Evolutionary conservation across 345 rosid species (phyloP).

Genomic region (Murraya koenigii): DNA sequence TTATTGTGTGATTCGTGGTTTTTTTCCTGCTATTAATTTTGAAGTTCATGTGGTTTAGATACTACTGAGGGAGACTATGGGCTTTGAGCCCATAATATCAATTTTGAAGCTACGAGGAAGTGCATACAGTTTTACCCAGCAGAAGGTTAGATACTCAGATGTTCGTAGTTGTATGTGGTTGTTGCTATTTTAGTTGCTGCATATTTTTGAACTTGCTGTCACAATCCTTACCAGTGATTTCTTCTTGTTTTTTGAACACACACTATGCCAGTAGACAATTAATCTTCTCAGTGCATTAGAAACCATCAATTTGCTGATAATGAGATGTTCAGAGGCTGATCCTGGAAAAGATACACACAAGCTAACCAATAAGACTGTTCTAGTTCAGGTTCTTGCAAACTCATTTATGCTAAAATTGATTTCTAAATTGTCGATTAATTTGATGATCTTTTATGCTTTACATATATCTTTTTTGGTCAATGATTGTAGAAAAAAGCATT

Average conservation of each 20-base stretch:
- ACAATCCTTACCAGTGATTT: constrained; percentile 40
- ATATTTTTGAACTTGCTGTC: constrained; percentile 11
- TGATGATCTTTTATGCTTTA: constrained; percentile 16
- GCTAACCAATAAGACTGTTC: constrained; percentile 72
- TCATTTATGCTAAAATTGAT: constrained; percentile 10
- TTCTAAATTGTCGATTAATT: background rate
- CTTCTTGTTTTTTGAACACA: constrained; percentile 39
- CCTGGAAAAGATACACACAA: constrained; percentile 73
- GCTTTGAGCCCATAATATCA: constrained; percentile 77
- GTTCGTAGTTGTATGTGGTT: constrained; percentile 10
- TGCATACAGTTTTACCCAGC: constrained; percentile 84
- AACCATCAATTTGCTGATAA: constrained; percentile 77
- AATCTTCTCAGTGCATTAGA: constrained; percentile 82
- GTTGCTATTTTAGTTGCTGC: constrained; percentile 2
- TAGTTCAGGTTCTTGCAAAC: constrained; percentile 70
- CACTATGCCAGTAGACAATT: constrained; percentile 88
- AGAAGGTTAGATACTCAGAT: constrained; percentile 78
- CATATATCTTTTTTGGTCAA: constrained; percentile 5
- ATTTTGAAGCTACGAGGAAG: constrained; percentile 75
- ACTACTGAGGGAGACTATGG: constrained; percentile 88
- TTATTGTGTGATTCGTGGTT: background rate
- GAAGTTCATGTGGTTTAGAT: constrained; percentile 41
- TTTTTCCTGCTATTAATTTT: constrained; percentile 28
- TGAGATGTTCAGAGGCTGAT: constrained; percentile 68
- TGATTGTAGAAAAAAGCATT: constrained; percentile 65